phyloP scores from a whole-genome alignment of 768 basidiomycete species.

The Lactarius sp. region DNA sequence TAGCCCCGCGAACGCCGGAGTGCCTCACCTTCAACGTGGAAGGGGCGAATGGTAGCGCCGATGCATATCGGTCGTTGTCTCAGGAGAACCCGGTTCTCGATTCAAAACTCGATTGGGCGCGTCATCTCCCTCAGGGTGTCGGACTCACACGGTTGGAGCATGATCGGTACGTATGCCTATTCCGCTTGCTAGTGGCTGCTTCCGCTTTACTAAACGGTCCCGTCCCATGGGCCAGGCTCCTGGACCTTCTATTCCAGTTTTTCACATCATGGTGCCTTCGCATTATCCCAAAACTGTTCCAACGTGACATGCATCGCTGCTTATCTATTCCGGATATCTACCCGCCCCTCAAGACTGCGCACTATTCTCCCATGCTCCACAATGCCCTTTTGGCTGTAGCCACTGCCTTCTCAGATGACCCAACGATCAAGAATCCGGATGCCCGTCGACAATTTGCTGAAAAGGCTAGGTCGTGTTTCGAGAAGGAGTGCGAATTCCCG shows the following conservation, averaged over 20 bases:
- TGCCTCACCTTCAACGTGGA: constrained; percentile 8
- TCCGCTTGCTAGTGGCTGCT: background rate
- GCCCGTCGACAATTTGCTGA: constrained; percentile 34
- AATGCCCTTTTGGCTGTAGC: constrained; percentile 53
- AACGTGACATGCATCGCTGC: constrained; percentile 40
- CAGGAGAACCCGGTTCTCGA: background rate
- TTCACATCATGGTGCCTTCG: constrained; percentile 39
- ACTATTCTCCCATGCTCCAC: constrained; percentile 71
- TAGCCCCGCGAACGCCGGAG: constrained; percentile 27
- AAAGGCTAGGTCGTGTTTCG: constrained; percentile 38
- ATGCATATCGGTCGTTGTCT: constrained; percentile 7
- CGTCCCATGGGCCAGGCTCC: constrained; percentile 29
- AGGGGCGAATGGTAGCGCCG: background rate
- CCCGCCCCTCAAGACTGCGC: constrained; percentile 41
- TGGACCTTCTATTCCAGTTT: constrained; percentile 39
- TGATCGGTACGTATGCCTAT: constrained; percentile 26
- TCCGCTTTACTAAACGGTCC: background rate
- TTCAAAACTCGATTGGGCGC: constrained; percentile 30
- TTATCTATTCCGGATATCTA: constrained; percentile 30
- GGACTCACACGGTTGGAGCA: constrained; percentile 32
- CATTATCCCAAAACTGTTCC: constrained; percentile 38
- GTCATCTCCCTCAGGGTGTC: constrained; percentile 32
- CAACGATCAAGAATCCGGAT: constrained; percentile 30
- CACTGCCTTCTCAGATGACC: constrained; percentile 37
- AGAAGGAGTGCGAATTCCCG: constrained; percentile 39